Conservation (phyloP, 2,329 filamentous ascomycete genomes). For the Cercospora citrullina region DNA sequence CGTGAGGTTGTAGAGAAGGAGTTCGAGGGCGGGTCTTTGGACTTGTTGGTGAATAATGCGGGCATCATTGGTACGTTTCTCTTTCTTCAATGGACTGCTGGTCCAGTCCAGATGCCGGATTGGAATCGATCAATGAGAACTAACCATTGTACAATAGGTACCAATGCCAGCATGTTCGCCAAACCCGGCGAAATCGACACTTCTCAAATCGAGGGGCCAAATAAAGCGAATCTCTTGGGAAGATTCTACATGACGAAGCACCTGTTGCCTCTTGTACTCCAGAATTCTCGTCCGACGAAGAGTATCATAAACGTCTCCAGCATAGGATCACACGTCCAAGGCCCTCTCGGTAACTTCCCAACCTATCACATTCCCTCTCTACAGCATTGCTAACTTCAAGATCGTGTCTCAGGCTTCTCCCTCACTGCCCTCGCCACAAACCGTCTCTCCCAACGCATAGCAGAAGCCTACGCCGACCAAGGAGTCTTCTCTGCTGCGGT, state of each 20-base stretch:
- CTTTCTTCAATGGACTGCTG: background rate
- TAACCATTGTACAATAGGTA: background rate
- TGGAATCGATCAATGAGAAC: background rate
- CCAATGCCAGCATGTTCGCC: constrained; percentile 4
- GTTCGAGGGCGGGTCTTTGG: constrained; percentile 10
- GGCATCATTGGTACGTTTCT: constrained; percentile 6
- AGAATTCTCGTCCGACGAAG: background rate
- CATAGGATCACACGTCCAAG: constrained; percentile 35
- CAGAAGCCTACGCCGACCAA: constrained; percentile 33
- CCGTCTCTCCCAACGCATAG: constrained; percentile 38
- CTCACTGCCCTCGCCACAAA: constrained; percentile 39
- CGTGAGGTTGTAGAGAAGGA: background rate
- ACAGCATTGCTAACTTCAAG: too few species aligned
- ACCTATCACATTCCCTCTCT: too few species aligned
- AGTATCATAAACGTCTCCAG: constrained; percentile 37
- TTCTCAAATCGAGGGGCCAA: constrained; percentile 17
- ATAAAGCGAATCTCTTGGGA: constrained; percentile 20
- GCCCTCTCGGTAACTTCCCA: constrained; percentile 37
- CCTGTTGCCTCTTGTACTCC: constrained; percentile 24
- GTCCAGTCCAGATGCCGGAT: background rate
- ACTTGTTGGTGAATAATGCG: constrained; percentile 23
- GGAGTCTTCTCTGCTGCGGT: constrained; percentile 35
- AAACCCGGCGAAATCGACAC: constrained; percentile 16
- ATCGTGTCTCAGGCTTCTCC: too few species aligned
- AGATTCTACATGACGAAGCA: constrained; percentile 25